Percentiles rank a stretch among this genome's conserved stretches.
These are phyloP conservation scores for Jatropha podagrica DNA, from an alignment of 441 rosid species.

Conservation along the genomic window DNA sequence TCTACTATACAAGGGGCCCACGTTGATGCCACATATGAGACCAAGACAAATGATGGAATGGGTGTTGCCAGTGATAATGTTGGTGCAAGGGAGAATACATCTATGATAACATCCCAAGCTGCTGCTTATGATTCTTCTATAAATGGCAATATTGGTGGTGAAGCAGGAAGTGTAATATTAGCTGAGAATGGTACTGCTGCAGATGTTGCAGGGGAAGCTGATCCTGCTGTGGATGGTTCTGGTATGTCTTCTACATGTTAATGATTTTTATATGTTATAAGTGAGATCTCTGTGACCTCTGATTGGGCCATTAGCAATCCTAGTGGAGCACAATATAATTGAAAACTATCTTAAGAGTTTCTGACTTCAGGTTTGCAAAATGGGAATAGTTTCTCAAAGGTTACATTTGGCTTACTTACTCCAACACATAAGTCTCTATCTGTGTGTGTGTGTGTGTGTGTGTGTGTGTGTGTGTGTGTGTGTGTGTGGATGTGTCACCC, in stretches of 20 bases:
- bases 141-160: slow-evolving; percentile 53
- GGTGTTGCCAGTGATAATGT: slow-evolving; percentile 24
- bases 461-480: too few relatives aligned
- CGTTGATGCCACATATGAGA: slow-evolving; percentile 22
- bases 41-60: slow-evolving; percentile 27
- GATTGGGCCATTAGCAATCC: background rate
- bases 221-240: slow-evolving; percentile 49
- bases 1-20: slow-evolving; percentile 35
- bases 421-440: background rate
- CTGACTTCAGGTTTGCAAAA: background rate
- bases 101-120: slow-evolving; percentile 32
- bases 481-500: background rate
- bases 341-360: background rate
- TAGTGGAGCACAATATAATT: background rate
- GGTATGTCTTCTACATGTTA: slow-evolving; percentile 41
- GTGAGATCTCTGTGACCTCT: background rate
- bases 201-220: slow-evolving; percentile 36
- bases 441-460: too few relatives aligned
- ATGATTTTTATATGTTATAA: background rate
- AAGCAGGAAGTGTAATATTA: slow-evolving; percentile 30
- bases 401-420: background rate
- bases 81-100: slow-evolving; percentile 24
- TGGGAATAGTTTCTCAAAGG: background rate
- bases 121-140: slow-evolving; percentile 38
- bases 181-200: slow-evolving; percentile 60